Base-by-base conservation (phyloP, 148 eudicot genomes). In the Chenopodium formosanum region DNA sequence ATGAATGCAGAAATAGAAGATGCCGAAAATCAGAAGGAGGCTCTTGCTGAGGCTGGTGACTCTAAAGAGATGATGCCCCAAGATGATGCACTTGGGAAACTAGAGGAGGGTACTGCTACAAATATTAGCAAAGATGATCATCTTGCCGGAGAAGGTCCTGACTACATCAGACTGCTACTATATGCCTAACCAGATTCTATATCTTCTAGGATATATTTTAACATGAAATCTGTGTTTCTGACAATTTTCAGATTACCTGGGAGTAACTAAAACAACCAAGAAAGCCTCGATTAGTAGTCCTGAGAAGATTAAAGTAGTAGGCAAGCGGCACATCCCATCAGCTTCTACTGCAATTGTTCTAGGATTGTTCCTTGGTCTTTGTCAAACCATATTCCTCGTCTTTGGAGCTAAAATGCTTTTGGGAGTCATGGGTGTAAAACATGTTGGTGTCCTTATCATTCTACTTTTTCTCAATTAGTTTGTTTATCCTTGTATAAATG, bases 331-430 rank as follows among this genome's bases (percentile, higher is more conserved):
- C n/a, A 94, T 97, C 34, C 95, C 99, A 73, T 94, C 98, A 76
- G 99, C 99, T 58, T 92, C 99, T 27, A 94, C 99, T 12, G 98
- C 98, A 71, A 83, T 97, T 58, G 74, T 87, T 78, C 83, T 97
- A 10, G 98, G 98, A 23, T 80, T 75, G 10, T 76, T 94, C 44
- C 95, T 94, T 44, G 99, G 99, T 77, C 85, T 97, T 27, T 80
- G 91, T 46, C 97, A 97, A 70, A 84, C 94, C 66, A 40, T 92
- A 20, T 89, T 91, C 71, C 95, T 97, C 47, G 68, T 89, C 67
- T 80, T 82, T 79, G 87, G 90, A 10, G 97, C 97, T 75, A 87
- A 89, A 74, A 90, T 93, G 17, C 82, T 97, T 48, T 81, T 97
- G n/a, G 77, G 87, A 68, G 79, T 90, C 80, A 97, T 94, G 99